Evolutionary conservation across 371 early-diverging fungal genomes (phyloP).

Genomic region (Capillidium rhysosporum): DNA sequence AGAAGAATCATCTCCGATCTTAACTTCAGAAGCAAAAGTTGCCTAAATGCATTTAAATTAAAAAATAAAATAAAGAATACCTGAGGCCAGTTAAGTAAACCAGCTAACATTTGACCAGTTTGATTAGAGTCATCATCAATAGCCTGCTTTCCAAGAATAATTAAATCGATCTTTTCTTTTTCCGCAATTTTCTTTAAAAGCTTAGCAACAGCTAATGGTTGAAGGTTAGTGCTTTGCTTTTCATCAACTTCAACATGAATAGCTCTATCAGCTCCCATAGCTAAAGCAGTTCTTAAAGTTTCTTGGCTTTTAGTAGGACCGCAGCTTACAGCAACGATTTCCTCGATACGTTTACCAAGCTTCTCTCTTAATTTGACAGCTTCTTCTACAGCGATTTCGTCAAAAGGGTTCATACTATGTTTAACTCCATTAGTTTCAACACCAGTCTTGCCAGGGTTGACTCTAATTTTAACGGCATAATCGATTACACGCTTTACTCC

Average conservation of each 20-base stretch:
- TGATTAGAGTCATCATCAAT: conserved; percentile 96
- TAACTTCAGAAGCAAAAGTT: conserved; percentile 92
- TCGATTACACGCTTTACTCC: conserved; percentile 95
- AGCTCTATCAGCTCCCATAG: conserved; percentile 96
- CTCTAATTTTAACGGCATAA: conserved; percentile 95
- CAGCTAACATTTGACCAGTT: conserved; percentile 97
- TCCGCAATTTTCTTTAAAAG: conserved; percentile 65
- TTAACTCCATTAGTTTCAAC: conserved; percentile 87
- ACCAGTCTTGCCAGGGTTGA: conserved; percentile 67
- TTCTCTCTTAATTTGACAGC: conserved; percentile 84
- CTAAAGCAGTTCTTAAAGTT: conserved; percentile 86
- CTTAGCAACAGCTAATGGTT: conserved; percentile 85
- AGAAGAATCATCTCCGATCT: conserved; percentile 32
- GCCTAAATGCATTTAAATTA: conserved; percentile 23
- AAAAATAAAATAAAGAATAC: conserved; percentile 17
- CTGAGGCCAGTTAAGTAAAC: conserved; percentile 86
- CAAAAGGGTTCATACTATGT: conserved; percentile 98
- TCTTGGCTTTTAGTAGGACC: conserved; percentile 84
- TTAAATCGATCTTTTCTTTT: conserved; percentile 81
- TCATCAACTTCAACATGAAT: conserved; percentile 81
- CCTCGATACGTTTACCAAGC: conserved; percentile 30
- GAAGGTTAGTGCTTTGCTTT: conserved; percentile 23
- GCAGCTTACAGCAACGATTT: conserved; percentile 77
- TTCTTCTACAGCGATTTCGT: conserved; percentile 95
- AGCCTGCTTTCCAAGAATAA: conserved; percentile 96